Percentiles rank a stretch among this genome's conserved stretches.
phyloP scores from a whole-genome alignment of 2,329 filamentous ascomycete genomes.

The Exserohilum turcica region DNA sequence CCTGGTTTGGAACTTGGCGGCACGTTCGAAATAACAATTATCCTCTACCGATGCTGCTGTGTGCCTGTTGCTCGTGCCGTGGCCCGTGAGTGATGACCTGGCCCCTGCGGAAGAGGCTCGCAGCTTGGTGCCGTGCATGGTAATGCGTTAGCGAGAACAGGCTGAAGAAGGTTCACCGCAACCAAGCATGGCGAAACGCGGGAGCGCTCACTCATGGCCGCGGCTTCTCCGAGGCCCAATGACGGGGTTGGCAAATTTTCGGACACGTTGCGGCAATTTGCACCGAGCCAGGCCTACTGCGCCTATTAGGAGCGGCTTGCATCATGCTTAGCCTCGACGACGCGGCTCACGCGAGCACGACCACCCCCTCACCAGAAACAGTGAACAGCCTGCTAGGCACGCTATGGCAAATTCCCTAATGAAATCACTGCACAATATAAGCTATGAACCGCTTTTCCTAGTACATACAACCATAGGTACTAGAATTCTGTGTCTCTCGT shows the following conservation, averaged over 20 bases:
- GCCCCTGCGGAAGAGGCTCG: not conserved
- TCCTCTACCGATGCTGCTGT: constrained; percentile 28
- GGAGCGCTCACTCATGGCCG: not conserved
- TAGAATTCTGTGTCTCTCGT: no score
- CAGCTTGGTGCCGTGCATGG: not conserved
- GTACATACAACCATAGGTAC: no score
- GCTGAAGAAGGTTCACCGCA: not conserved
- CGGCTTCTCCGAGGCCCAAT: constrained; percentile 17
- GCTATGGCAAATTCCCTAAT: no score
- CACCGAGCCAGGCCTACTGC: constrained; percentile 9
- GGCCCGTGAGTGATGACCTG: not conserved
- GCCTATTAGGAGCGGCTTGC: constrained; percentile 9
- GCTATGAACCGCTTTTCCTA: no score
- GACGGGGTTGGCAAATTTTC: constrained; percentile 23
- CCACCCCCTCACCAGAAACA: no score
- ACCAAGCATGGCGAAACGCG: not conserved
- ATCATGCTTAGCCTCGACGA: constrained; percentile 6
- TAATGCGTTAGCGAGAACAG: not conserved
- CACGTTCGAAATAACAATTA: constrained; percentile 46
- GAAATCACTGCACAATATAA: no score
- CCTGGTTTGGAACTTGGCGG: constrained; percentile 42
- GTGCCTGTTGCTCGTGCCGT: not conserved
- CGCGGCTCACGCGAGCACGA: constrained; percentile 28
- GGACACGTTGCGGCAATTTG: constrained; percentile 24
- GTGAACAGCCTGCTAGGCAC: no score